Base-by-base conservation (phyloP, 805 yeast species). In the Nakazawaea ernobii region DNA sequence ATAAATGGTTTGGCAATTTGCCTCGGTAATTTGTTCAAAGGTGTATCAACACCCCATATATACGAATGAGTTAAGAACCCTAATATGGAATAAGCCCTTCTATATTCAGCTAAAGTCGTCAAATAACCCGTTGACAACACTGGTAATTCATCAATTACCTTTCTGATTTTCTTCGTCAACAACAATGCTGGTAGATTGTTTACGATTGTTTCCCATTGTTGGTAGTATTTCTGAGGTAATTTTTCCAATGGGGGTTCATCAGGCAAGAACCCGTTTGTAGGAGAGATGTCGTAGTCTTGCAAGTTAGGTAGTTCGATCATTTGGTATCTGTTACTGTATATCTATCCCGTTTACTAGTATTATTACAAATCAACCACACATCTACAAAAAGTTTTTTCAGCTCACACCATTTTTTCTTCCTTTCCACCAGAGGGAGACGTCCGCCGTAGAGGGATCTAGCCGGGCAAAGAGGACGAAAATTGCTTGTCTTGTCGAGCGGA, bases 1-100 rank as follows among this genome's bases (percentile, higher is more conserved):
- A 86, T 53, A 67, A 88, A 74, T 0, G 98, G 97, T 43, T 69
- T 65, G 1, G 96, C 84, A 20, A 91, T 58, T 51, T 77, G 79
- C 42, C 60, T 66, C 0, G 97, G 97, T 13, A 92, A 63, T 37
- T 64, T 69, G 51, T 84, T 82, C 10, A 67, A 63, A 14, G 95
- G 85, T 41, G 63, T 61, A 47, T 79, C 80, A 17, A 78, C 79
- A 1, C 88, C 84, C 98, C 98, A 91, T 24, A 91, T 82, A 60
- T 91, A 91, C 1, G 94, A 95, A 63, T 91, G 96, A 2, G 89
- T 76, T 39, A 92, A 63, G 58, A 90, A 91, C 10, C 92, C 83
- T 28, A 91, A 70, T 2, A 89, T 68, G 14, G 86, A 80, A 63
- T 86, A 86, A 0, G 97, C 97, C 56, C 97, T 74, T 60, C 95